These are phyloP conservation scores for Podaxis rugospora DNA, from an alignment of 768 basidiomycete genomes.

Conservation along the genomic window DNA sequence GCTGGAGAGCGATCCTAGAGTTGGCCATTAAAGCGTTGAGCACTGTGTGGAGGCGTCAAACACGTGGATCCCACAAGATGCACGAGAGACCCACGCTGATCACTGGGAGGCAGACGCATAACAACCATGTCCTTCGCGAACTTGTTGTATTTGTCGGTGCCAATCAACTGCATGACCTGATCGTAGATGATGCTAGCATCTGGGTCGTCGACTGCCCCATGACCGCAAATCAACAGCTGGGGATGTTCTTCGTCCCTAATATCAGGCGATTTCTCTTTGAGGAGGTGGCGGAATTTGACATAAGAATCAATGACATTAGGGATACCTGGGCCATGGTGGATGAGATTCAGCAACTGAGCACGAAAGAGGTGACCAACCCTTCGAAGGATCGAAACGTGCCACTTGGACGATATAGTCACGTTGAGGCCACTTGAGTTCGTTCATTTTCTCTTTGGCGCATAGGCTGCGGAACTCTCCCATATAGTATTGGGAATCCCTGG, in stretches of 20 bases:
- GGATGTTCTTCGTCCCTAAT: slow-evolving; percentile 51
- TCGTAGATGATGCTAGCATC: slow-evolving; percentile 93
- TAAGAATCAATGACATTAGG: slow-evolving; percentile 87
- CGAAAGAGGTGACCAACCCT: slow-evolving; percentile 24
- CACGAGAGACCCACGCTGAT: slow-evolving; percentile 55
- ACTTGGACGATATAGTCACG: slow-evolving; percentile 89
- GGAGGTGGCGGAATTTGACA: slow-evolving; percentile 69
- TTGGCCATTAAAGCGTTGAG: slow-evolving; percentile 89
- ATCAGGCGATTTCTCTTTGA: slow-evolving; percentile 40
- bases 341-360: neutral
- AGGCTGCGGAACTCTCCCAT: slow-evolving; percentile 84
- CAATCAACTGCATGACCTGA: slow-evolving; percentile 60
- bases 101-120: slow-evolving; percentile 78
- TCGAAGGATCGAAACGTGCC: slow-evolving; percentile 90
- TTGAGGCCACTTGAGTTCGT: slow-evolving; percentile 69
- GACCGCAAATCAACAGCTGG: slow-evolving; percentile 81
- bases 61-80: slow-evolving; percentile 29
- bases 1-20: slow-evolving; percentile 84
- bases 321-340: slow-evolving; percentile 51
- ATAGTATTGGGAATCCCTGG: slow-evolving; percentile 76
- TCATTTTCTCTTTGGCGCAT: slow-evolving; percentile 78
- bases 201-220: slow-evolving; percentile 92
- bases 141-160: slow-evolving; percentile 43
- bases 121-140: slow-evolving; percentile 67
- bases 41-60: slow-evolving; percentile 33